Evolutionary conservation across 2,329 filamentous ascomycete genomes (phyloP), one percentile per base, ranked within the genome.

Genomic region (Stemphylium lycopersici): DNA sequence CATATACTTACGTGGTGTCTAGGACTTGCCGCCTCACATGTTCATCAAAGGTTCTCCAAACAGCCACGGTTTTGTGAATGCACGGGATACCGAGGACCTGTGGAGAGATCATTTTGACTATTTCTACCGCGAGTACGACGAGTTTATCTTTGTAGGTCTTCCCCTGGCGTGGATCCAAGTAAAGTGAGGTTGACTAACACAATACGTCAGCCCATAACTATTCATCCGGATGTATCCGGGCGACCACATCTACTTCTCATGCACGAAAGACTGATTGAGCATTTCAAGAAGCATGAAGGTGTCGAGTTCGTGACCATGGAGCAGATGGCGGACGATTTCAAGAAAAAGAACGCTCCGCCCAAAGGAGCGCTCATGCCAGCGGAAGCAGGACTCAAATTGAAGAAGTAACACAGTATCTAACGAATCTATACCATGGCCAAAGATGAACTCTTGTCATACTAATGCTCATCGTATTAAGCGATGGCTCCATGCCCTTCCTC

Each of bases 81-180:
- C 81, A 1, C 76, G 81, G 16, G 84, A 86, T 53, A 81, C 87
- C 1, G 85, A 88, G 60, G 84, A 87, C 31, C 78, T 87, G 31
- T 88, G 85, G 86, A 74, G 80, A 46, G 84, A 88, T 56, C 85
- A 88, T 59, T 88, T 89, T 57, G 82, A 87, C 63, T 91, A 90
- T 71, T 90, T 89, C 66, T 91, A 91, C 69, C 80, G 87, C 34
- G 87, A 91, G 68, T 87, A 90, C 58, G 88, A 91, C 62, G 87
- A 90, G 62, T 91, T 91, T 55, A 83, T 90, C 53, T 90, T 91
- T 62, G 65, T 67, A 52, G 63, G 65, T 53, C 6, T 41, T 3
- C 7, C 29, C 88, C 46, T 89, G 88, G 15, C 12, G 7, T 33
- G 8, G 6, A 43, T 16, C n/a, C 7, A 13, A 11, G 7, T 18